Evolutionary conservation across 1,284 basidiomycete genomes (phyloP).

Genomic region (Cryptococcus depauperatus): DNA sequence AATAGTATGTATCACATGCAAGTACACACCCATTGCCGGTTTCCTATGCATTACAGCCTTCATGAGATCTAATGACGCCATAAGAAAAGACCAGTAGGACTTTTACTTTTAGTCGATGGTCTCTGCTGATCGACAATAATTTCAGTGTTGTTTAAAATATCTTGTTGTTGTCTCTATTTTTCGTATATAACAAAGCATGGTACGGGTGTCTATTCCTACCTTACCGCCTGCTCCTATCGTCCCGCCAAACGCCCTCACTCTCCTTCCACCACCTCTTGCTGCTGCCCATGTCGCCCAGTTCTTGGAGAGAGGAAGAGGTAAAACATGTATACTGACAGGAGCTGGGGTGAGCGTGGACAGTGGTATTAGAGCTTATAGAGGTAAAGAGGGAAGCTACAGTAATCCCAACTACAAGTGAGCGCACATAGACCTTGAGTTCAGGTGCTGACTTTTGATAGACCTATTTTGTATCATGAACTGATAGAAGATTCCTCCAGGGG

Average conservation of each 20-base stretch:
- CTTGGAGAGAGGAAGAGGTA: slow-evolving; percentile 56
- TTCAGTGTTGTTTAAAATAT: too few species aligned
- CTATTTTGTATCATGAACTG: slow-evolving; percentile 66
- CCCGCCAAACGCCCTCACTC: slow-evolving; percentile 46
- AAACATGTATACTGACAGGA: slow-evolving; percentile 65
- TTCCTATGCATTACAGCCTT: too few species aligned
- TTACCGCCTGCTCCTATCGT: slow-evolving; percentile 55
- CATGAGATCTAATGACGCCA: too few species aligned
- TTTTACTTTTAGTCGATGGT: too few species aligned
- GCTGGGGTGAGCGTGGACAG: slow-evolving; percentile 89
- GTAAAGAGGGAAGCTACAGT: slow-evolving; percentile 72
- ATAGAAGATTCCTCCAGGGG: slow-evolving; percentile 62
- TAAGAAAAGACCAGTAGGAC: too few species aligned
- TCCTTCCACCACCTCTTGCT: slow-evolving; percentile 49
- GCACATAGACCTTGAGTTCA: not conserved
- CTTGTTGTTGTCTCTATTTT: too few species aligned
- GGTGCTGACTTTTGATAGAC: slow-evolving; percentile 18
- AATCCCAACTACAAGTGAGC: slow-evolving; percentile 83
- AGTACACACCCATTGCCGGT: too few species aligned
- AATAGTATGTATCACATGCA: too few species aligned
- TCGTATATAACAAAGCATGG: slow-evolving; percentile 19
- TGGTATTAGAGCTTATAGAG: slow-evolving; percentile 80
- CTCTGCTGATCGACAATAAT: too few species aligned
- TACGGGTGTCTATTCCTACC: slow-evolving; percentile 65
- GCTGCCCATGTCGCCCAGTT: slow-evolving; percentile 60